Evolutionary conservation across 73 alveolate genomes (phyloP), one percentile per base, ranked within the genome.

Genomic region (Tetrahymena elliotti): DNA sequence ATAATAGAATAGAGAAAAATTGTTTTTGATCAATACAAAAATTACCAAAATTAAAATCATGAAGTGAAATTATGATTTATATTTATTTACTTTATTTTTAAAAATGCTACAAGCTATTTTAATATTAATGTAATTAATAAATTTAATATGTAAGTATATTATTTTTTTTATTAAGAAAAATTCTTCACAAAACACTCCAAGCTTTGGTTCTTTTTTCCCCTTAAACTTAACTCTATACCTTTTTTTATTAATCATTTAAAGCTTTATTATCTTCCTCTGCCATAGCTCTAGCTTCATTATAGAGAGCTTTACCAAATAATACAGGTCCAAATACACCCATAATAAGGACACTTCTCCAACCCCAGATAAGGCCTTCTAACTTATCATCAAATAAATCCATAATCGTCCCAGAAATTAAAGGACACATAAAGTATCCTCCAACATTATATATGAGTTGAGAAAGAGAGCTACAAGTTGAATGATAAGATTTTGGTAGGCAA

Each of bases 311-410:
- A n/a, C 88, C 88, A 68, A 98, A 54, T 92, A 98, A 98, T 12
- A 97, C 12, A 6, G 97, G 53, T 31, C 98, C 98, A 37, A 98
- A 36, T 94, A 95, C 53, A 33, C 97, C 96, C 98, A 98, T 96
- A 97, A 98, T 98, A 82, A 98, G 95, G 36, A 97, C 95, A 82
- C 96, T 97, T 97, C 99, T 95, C 97, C 96, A 97, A 33, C 99
- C 99, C 99, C 99, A 98, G 52, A 97, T 97, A 93, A 98, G 96
- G 0, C 99, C 99, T 84, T 54, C 95, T 37, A 95, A 83, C 94
- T 97, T 96, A 96, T 98, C 99, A 3, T 84, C 96, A 93, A 97
- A 98, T 20, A 95, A 93, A 95, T 98, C 99, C 99, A 98, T 98
- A 37, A 98, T 96, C 84, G 97, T 95, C 13, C 99, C 99, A 33